These are phyloP conservation scores for Begonia peltatifolia DNA, from an alignment of 306 rosid species.

Conservation along the genomic window DNA sequence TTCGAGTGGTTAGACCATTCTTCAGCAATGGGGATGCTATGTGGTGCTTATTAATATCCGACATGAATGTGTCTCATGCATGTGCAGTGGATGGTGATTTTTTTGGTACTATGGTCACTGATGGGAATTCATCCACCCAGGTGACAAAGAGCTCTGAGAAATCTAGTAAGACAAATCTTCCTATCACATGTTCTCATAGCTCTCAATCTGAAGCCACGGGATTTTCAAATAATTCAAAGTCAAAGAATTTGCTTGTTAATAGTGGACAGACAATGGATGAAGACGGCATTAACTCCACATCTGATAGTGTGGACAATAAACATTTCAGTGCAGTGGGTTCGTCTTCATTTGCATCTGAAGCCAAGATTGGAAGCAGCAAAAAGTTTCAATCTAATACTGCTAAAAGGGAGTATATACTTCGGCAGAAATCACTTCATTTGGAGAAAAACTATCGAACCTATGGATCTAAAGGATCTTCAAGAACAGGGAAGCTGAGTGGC, in stretches of 20 bases:
- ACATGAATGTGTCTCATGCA: constrained; percentile 80
- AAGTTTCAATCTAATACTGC: constrained; percentile 40
- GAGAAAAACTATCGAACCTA: constrained; percentile 57
- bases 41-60: constrained; percentile 85
- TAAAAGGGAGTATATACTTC: constrained; percentile 72
- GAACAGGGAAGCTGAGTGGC: constrained; percentile 56
- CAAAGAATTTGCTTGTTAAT: constrained; percentile 24
- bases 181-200: constrained; percentile 23
- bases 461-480: constrained; percentile 66
- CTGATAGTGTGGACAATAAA: constrained; percentile 25
- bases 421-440: constrained; percentile 63
- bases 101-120: constrained; percentile 24
- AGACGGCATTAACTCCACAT: constrained; percentile 25
- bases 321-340: constrained; percentile 27
- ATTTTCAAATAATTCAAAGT: constrained; percentile 19
- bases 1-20: constrained; percentile 74
- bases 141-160: constrained; percentile 38
- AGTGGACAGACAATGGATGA: constrained; percentile 27
- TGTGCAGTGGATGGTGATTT: constrained; percentile 67
- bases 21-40: constrained; percentile 89
- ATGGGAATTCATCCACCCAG: constrained; percentile 23
- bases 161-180: constrained; percentile 28
- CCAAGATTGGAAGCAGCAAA: constrained; percentile 34
- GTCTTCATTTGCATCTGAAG: constrained; percentile 43
- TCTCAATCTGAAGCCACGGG: constrained; percentile 35